These are phyloP conservation scores for Candida hungchunana DNA, from an alignment of 805 yeast genomes.

Conservation along the genomic window DNA sequence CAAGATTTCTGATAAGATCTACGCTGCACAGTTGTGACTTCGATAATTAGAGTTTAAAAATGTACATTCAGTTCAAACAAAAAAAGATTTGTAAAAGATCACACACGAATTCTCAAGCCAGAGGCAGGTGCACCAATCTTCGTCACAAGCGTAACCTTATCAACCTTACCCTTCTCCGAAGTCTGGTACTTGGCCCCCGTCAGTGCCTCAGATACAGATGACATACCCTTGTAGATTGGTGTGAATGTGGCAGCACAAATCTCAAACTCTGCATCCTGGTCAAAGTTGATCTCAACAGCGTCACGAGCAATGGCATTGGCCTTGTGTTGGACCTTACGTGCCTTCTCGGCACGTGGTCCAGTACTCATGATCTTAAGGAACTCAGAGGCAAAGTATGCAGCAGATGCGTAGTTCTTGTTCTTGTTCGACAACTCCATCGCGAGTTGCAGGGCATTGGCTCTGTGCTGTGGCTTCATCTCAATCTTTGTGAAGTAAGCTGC, in stretches of 20 bases:
- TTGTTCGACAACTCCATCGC: conserved; percentile 93
- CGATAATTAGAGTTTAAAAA: too few relatives aligned
- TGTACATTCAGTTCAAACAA: too few relatives aligned
- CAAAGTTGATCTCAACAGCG: conserved; percentile 86
- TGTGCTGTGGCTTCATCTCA: conserved; percentile 76
- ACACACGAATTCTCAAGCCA: conserved; percentile 59
- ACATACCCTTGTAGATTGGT: conserved; percentile 80
- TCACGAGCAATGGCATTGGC: conserved; percentile 81
- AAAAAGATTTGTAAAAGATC: too few relatives aligned
- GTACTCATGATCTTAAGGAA: conserved; percentile 62
- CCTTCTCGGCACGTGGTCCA: conserved; percentile 87
- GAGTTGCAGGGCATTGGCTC: conserved; percentile 83
- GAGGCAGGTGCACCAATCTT: conserved; percentile 88
- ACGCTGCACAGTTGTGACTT: conserved; percentile 8
- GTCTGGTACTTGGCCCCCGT: conserved; percentile 86
- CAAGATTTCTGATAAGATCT: conserved; percentile 9
- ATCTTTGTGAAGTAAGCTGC: conserved; percentile 95
- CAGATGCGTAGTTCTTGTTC: conserved; percentile 80
- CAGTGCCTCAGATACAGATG: conserved; percentile 68
- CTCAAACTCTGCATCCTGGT: conserved; percentile 86
- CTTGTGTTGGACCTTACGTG: conserved; percentile 72
- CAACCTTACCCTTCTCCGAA: conserved; percentile 72
- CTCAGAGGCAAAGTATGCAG: conserved; percentile 85
- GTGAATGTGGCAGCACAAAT: conserved; percentile 84
- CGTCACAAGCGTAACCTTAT: conserved; percentile 72